Percentiles rank a stretch among this genome's conserved stretches.
phyloP scores from a whole-genome alignment of 2,329 filamentous ascomycete genomes.

The Fusarium agapanthi region DNA sequence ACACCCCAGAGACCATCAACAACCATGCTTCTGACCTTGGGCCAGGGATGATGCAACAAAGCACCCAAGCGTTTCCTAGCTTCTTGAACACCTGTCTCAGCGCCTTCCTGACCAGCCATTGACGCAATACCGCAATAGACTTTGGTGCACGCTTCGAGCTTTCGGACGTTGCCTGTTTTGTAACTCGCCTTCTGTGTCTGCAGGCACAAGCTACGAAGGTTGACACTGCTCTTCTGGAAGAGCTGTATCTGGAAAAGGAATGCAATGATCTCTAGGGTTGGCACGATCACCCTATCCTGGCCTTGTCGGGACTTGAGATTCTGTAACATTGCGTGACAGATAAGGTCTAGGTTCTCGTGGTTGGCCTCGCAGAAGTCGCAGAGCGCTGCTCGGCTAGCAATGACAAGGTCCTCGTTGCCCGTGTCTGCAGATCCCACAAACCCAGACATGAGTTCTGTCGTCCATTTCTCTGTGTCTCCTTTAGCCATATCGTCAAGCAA shows the following conservation, averaged over 20 bases:
- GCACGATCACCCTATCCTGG: slow-evolving; percentile 77
- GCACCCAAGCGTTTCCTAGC: slow-evolving; percentile 75
- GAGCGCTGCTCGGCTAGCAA: slow-evolving; percentile 73
- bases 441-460: slow-evolving; percentile 68
- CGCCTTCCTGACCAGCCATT: slow-evolving; percentile 33
- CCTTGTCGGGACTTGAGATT: slow-evolving; percentile 63
- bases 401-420: slow-evolving; percentile 79
- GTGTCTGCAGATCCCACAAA: slow-evolving; percentile 78
- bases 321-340: slow-evolving; percentile 61
- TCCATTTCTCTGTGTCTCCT: slow-evolving; percentile 51
- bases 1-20: slow-evolving; percentile 69
- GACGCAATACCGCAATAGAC: slow-evolving; percentile 77
- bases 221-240: slow-evolving; percentile 53
- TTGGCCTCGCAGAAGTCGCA: slow-evolving; percentile 60
- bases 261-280: slow-evolving; percentile 78
- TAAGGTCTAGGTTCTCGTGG: slow-evolving; percentile 50
- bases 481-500: slow-evolving; percentile 49
- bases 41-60: slow-evolving; percentile 84
- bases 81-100: slow-evolving; percentile 52
- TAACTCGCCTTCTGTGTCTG: slow-evolving; percentile 81
- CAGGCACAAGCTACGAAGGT: slow-evolving; percentile 69
- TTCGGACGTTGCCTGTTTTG: slow-evolving; percentile 83
- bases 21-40: slow-evolving; percentile 70
- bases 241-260: slow-evolving; percentile 76
- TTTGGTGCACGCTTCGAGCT: slow-evolving; percentile 81